Evolutionary conservation across 495 filamentous ascomycete species (phyloP).

Genomic region (Pyronema domesticum): DNA sequence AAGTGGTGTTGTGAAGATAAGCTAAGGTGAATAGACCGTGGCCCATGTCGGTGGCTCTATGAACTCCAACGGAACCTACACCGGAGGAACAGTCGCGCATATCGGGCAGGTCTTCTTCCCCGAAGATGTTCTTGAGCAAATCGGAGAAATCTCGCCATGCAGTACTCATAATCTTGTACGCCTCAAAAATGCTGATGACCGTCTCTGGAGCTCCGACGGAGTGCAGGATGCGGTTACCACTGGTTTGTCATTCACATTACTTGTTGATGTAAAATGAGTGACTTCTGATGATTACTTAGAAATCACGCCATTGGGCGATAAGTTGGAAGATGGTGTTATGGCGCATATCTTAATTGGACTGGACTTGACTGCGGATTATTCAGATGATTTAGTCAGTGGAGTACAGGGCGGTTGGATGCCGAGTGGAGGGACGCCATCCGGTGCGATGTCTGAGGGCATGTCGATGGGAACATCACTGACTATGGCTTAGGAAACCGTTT

Average conservation of each 20-base stretch:
- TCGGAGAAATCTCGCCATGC: conserved; percentile 27
- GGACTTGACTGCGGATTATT: conserved; percentile 25
- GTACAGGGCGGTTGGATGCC: too few relatives aligned
- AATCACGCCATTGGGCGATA: conserved; percentile 36
- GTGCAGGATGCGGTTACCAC: neutral
- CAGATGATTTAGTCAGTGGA: too few relatives aligned
- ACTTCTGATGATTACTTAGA: too few relatives aligned
- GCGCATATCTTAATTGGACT: conserved; percentile 40
- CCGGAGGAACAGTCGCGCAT: conserved; percentile 35
- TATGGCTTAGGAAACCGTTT: too few relatives aligned
- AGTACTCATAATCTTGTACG: conserved; percentile 3
- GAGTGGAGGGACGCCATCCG: too few relatives aligned
- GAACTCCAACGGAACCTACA: conserved; percentile 33
- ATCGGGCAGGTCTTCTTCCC: conserved; percentile 50
- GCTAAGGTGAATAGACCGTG: conserved; percentile 20
- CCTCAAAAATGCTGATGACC: neutral
- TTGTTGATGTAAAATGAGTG: too few relatives aligned
- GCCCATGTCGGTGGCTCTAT: conserved; percentile 34
- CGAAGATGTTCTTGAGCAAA: conserved; percentile 36
- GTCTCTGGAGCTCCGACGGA: neutral
- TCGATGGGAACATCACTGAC: too few relatives aligned
- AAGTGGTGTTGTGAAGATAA: neutral
- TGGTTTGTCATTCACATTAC: too few relatives aligned
- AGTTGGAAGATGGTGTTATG: conserved; percentile 36
- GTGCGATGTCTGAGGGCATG: too few relatives aligned